These are phyloP conservation scores for Nicotiana undulata DNA, from an alignment of 257 asterid species.

Conservation along the genomic window DNA sequence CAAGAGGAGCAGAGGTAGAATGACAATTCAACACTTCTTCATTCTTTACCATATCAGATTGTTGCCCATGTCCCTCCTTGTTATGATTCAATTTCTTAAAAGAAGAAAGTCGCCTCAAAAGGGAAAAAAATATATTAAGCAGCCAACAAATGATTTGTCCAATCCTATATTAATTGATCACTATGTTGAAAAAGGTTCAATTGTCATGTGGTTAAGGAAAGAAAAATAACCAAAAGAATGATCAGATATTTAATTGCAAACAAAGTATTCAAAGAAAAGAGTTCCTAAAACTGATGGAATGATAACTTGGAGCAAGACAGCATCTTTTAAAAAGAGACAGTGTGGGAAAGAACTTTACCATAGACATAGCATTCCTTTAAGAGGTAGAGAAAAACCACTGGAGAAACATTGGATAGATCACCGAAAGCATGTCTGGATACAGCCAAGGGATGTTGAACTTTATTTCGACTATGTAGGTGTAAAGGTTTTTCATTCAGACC, in stretches of 20 bases:
- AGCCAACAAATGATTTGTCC: background rate
- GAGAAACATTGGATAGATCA: slow-evolving; percentile 77
- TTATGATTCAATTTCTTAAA: background rate
- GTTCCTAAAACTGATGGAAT: background rate
- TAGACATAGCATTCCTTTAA: slow-evolving; percentile 61
- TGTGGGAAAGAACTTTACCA: slow-evolving; percentile 36
- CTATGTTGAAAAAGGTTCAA: background rate
- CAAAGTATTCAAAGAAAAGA: background rate
- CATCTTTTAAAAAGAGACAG: background rate
- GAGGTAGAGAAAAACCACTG: slow-evolving; percentile 74
- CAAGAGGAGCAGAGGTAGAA: background rate
- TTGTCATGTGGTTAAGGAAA: background rate
- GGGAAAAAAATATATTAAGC: background rate
- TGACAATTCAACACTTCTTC: background rate
- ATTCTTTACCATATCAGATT: background rate
- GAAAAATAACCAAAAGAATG: background rate
- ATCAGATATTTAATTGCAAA: background rate
- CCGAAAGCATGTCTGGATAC: slow-evolving; percentile 58
- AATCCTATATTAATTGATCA: background rate
- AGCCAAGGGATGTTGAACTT: slow-evolving; percentile 19
- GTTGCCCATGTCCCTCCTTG: background rate
- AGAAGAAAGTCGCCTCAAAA: background rate
- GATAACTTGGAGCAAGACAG: background rate
- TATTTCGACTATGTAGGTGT: slow-evolving; percentile 17
- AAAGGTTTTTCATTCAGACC: slow-evolving; percentile 27